These are phyloP conservation scores for Lactarius indigo DNA, from an alignment of 768 basidiomycete genomes.

Conservation along the genomic window DNA sequence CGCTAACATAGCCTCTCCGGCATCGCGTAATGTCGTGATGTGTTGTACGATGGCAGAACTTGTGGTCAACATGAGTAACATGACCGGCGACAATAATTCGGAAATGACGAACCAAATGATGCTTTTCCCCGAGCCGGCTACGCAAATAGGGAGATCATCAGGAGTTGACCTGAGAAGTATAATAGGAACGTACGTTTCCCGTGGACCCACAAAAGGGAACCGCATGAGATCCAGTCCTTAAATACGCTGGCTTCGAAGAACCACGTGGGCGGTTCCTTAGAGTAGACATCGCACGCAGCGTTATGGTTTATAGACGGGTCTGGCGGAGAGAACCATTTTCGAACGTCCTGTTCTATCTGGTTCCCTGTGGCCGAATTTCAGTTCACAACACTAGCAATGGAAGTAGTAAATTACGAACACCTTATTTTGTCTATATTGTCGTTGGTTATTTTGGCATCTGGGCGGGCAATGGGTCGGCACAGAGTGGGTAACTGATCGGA, in stretches of 20 bases:
- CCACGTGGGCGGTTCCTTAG: neutral
- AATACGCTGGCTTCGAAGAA: neutral
- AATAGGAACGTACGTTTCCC: neutral
- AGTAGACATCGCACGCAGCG: neutral
- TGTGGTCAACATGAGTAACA: neutral
- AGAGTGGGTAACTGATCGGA: neutral
- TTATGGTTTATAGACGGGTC: neutral
- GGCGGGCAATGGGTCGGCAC: no score
- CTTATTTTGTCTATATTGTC: neutral
- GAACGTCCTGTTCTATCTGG: neutral
- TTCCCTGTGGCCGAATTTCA: neutral
- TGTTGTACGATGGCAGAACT: neutral
- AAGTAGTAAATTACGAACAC: neutral
- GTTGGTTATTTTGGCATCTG: neutral
- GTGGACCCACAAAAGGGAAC: neutral
- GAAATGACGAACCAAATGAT: neutral
- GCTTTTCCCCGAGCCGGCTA: neutral
- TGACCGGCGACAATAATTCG: neutral
- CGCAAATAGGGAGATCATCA: neutral
- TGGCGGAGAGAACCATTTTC: neutral
- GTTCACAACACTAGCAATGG: neutral
- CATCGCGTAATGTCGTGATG: neutral
- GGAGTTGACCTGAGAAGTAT: neutral
- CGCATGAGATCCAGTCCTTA: neutral
- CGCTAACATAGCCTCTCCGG: neutral